Evolutionary conservation across 2,329 filamentous ascomycete genomes (phyloP), one percentile per base, ranked within the genome.

Genomic region (Beauveria bassiana): DNA sequence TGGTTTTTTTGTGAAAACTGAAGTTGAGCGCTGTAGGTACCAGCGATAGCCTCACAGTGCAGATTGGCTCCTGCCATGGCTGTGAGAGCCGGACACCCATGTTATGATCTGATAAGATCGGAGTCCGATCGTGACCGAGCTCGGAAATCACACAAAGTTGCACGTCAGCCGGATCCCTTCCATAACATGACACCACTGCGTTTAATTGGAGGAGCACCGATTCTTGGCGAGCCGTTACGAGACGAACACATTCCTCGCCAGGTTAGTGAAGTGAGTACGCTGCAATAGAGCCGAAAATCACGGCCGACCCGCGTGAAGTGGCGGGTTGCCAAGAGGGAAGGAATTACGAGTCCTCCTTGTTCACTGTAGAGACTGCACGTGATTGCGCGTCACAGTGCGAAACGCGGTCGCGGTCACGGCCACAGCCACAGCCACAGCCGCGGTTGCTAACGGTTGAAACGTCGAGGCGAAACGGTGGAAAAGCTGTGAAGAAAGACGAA

Each of bases 101-200:
- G 34, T 38, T 38, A 45, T n/a, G 10, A 18, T 26, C 40, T 28
- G n/a, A 42, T n/a, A 9, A 20, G 14, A 58, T 58, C 55, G 45
- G 45, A 58, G 12, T 42, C 45, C 55, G 55, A 50, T 31, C 20
- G 55, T 58, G 55, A 49, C 55, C 55, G 55, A 58, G 55, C 6
- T 18, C 45, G 20, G 31, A 58, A 50, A 50, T 49, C 45, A 50
- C 46, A 49, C 45, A 49, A 34, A 9, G 45, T 58, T 16, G 31
- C 20, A 42, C 31, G 28, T 49, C 20, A 18, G 38, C 14, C 16
- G 22, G 31, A n/a, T 55, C 38, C 20, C 34, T 26, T 22, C 53
- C 16, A 46, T 4, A 34, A 28, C 26, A 20, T 5, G 42, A 20
- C 9, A 12, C 8, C 31, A 12, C 22, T 34, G 45, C 26, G 45